Evolutionary conservation across 148 eudicot genomes (phyloP), one percentile per base, ranked within the genome.

Genomic region (Heliosperma pusillum): DNA sequence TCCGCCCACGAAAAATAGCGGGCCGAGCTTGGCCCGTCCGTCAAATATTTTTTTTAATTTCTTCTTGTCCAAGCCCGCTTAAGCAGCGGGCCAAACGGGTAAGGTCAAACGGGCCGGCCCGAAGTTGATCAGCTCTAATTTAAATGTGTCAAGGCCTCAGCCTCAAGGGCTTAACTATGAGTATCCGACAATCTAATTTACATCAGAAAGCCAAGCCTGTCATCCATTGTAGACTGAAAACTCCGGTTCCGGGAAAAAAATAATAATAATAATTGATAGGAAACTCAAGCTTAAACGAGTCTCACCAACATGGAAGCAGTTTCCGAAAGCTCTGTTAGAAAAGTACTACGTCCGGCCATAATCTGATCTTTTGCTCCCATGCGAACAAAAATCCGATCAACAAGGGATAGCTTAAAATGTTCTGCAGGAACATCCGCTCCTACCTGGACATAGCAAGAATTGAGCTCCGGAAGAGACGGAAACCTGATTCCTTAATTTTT

Each of bases 321-420:
- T 82, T 96, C 99, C 75, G 89, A 80, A 64, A 96, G 95, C 88
- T 96, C 99, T 24, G 97, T 96, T 69, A 96, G 80, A 79, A 96
- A 96, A 73, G 99, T 96, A 81, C 99, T 96, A 70, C 92, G 97
- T 68, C 97, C 99, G 60, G 97, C 93, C 97, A 96, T 92, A 72
- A 96, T 96, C 75, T 96, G 94, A 88, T 96, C 99, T 83, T 87
- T 92, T 67, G 99, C 99, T 66, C 99, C 99, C 99, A 96, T 96
- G 45, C 99, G 90, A 62, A 96, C 97, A 84, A 92, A 96, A 17
- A 96, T 87, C 20, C 87, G 83, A 71, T 96, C 99, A 77, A 92
- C 87, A 71, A 92, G 97, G 62, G 97, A 92, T 83, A 96, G 77
- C 70, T 82, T 81, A 82, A 96, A 92, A 61, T 83, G 76, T 80